These are phyloP conservation scores for Boletus rufocinnamomeus DNA, from an alignment of 768 basidiomycete genomes.

Conservation along the genomic window DNA sequence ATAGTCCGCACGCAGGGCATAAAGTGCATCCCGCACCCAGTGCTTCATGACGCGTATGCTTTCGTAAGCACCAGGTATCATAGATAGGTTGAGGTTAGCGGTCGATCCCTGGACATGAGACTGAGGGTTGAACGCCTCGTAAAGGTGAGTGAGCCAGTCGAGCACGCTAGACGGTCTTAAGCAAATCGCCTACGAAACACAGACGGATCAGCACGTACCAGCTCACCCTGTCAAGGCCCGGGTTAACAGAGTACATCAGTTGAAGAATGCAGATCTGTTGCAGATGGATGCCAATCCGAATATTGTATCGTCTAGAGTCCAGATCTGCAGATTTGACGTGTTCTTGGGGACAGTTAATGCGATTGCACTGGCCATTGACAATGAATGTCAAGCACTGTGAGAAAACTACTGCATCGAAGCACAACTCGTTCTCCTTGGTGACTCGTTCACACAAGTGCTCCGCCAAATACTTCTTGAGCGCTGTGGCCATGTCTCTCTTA, in stretches of 20 bases:
- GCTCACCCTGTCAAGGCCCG: constrained; percentile 7
- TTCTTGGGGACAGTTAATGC: constrained; percentile 35
- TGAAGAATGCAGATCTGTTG: constrained; percentile 54
- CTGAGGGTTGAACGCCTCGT: constrained; percentile 52
- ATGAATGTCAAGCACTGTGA: constrained; percentile 39
- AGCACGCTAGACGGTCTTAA: not conserved
- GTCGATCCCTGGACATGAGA: constrained; percentile 46
- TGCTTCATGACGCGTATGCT: constrained; percentile 40
- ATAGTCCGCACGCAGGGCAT: constrained; percentile 26
- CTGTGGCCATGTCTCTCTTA: constrained; percentile 21
- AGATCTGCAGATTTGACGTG: constrained; percentile 34
- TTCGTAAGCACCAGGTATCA: constrained; percentile 42
- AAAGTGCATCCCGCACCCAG: constrained; percentile 49
- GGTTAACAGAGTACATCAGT: constrained; percentile 19
- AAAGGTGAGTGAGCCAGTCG: constrained; percentile 47
- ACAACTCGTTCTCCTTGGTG: constrained; percentile 34
- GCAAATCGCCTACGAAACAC: not conserved
- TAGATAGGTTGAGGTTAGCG: constrained; percentile 34
- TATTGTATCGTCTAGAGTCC: constrained; percentile 38
- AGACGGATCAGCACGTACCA: not conserved
- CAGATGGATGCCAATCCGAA: constrained; percentile 44
- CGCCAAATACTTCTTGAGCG: constrained; percentile 28
- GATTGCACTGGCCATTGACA: constrained; percentile 30
- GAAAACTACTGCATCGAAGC: constrained; percentile 34
- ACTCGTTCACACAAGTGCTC: constrained; percentile 33